A percentile compares a stretch with the other conserved stretches of the same genome.
Evolutionary conservation across 2,329 filamentous ascomycete genomes (phyloP).

Genomic region (Aureobasidium vineae): DNA sequence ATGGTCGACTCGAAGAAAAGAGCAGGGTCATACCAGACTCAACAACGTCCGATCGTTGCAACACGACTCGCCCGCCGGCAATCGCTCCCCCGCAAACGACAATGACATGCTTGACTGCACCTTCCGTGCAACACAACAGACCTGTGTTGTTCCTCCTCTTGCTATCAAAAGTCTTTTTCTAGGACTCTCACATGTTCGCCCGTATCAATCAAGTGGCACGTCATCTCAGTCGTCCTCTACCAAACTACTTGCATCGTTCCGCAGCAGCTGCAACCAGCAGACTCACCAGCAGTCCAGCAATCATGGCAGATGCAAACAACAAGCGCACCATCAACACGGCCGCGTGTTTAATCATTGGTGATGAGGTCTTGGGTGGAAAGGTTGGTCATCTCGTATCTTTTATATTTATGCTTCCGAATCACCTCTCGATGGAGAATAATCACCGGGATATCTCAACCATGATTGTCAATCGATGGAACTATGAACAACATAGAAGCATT

Average conservation of each 20-base stretch:
- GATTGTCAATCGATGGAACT: background rate
- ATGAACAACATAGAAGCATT: too few species aligned
- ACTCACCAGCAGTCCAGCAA: conserved; percentile 10
- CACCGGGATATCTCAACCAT: background rate
- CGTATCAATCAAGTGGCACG: conserved; percentile 70
- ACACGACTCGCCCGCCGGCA: conserved; percentile 14
- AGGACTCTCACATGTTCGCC: conserved; percentile 62
- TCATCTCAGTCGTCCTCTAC: conserved; percentile 65
- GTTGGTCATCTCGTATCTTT: conserved; percentile 54
- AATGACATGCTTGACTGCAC: conserved; percentile 26
- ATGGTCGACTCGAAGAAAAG: background rate
- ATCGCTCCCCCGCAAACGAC: conserved; percentile 16
- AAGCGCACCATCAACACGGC: conserved; percentile 78
- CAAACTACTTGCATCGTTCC: conserved; percentile 55
- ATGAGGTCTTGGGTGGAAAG: conserved; percentile 94
- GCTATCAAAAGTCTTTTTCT: conserved; percentile 1
- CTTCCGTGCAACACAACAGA: background rate
- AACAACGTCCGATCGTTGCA: conserved; percentile 3
- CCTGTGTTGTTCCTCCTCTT: background rate
- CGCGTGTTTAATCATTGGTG: conserved; percentile 92
- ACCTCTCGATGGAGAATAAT: too few species aligned
- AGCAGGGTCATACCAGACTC: background rate
- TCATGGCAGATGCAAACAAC: conserved; percentile 55
- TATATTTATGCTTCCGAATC: too few species aligned
- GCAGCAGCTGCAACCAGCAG: conserved; percentile 38